Conservation (phyloP, 2,329 filamentous ascomycete species). For the Myriosclerotinia scirpicola region DNA sequence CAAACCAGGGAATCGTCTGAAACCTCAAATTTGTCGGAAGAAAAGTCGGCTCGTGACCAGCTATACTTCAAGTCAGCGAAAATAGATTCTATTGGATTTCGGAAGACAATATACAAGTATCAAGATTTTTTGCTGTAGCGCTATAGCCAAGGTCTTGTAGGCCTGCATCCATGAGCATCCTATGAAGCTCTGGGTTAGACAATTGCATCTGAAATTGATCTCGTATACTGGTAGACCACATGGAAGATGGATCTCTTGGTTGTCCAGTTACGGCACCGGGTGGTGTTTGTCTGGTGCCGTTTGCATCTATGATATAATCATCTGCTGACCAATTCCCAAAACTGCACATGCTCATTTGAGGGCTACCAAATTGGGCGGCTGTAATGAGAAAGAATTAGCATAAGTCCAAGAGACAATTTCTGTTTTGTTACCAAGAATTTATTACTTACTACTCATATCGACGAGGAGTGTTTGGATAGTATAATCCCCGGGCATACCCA, state of each 20-base stretch:
- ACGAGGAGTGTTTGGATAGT: background rate
- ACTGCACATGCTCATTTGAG: background rate
- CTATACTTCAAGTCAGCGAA: conserved; percentile 1
- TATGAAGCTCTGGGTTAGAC: background rate
- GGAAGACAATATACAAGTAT: background rate
- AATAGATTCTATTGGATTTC: background rate
- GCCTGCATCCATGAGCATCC: background rate
- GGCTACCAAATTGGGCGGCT: conserved; percentile 1
- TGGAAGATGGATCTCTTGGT: background rate
- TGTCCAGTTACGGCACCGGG: background rate
- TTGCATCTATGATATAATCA: conserved; percentile 1
- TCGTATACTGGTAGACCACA: background rate
- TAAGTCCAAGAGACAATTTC: background rate
- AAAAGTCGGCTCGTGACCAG: background rate
- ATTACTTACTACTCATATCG: background rate
- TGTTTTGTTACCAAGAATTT: background rate
- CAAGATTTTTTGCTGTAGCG: background rate
- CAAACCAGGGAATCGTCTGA: background rate
- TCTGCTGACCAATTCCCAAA: background rate
- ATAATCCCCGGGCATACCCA: conserved; percentile 1
- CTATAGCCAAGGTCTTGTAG: background rate
- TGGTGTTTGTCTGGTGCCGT: background rate
- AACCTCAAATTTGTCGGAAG: background rate
- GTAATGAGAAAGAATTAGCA: background rate
- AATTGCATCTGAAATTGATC: conserved; percentile 1